Conservation (phyloP, 768 basidiomycete genomes). For the Auriscalpium microsporum region DNA sequence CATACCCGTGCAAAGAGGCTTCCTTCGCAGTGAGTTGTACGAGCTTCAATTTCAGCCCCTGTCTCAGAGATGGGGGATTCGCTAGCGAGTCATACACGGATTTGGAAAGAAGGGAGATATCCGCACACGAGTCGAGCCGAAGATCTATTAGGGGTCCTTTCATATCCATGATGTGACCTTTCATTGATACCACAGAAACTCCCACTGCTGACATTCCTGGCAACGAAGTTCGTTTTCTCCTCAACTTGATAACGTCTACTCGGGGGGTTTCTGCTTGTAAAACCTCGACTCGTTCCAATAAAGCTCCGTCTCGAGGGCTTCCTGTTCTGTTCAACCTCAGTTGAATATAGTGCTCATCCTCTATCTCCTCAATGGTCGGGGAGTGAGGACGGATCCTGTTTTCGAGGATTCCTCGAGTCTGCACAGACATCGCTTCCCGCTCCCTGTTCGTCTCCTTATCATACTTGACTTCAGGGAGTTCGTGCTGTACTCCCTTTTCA, state of each 20-base stretch:
- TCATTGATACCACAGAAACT: not conserved
- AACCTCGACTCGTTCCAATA: not conserved
- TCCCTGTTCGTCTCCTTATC: no score
- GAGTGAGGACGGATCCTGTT: not conserved
- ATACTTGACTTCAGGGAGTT: no score
- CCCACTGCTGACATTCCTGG: not conserved
- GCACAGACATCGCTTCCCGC: no score
- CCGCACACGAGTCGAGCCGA: not conserved
- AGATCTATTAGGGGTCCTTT: not conserved
- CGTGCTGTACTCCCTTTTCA: no score
- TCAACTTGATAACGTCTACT: not conserved
- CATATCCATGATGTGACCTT: not conserved
- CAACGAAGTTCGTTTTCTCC: not conserved
- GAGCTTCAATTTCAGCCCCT: not conserved
- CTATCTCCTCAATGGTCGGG: not conserved
- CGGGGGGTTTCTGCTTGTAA: slow-evolving; percentile 19
- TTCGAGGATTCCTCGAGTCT: not conserved
- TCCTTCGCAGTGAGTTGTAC: not conserved
- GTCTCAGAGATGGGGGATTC: not conserved
- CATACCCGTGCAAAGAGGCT: slow-evolving; percentile 9
- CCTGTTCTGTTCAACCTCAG: not conserved
- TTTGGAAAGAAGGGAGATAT: not conserved
- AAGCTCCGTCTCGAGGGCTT: not conserved
- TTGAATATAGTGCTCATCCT: not conserved
- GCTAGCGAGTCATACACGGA: not conserved